Evolutionary conservation across 2,329 filamentous ascomycete genomes (phyloP), one percentile per base, ranked within the genome.

Genomic region (Xylariales sp.): DNA sequence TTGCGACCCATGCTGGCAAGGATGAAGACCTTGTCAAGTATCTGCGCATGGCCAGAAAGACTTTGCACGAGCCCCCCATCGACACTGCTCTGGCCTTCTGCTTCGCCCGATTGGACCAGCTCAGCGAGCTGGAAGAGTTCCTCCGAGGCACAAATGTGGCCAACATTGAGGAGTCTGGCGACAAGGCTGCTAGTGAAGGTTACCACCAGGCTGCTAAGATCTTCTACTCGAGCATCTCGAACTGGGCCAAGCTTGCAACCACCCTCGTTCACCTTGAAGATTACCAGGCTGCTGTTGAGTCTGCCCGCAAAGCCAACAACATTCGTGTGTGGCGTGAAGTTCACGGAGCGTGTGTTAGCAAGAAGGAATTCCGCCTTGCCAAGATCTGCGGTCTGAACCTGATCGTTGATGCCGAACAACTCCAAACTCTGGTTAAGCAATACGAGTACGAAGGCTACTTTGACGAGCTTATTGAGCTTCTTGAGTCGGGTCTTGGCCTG

Each of bases 301-400:
- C 89, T 56, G 93, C 94, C 18, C 87, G 93, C 61, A 97, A 98
- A 70, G 93, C 93, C 54, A 98, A 97, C 74, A 97, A 88, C 65
- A 90, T 96, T 66, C 96, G 95, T 72, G 93, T 98, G 37, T 98
- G 93, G 93, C 95, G 93, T 68, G 88, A 98, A 66, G 93, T 98
- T 51, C 94, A 97, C 67, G 85, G 88, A 58, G 93, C 91, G 16
- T 98, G 93, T 59, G 87, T 98, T 49, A 81, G 79, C 45, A 98
- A 97, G 81, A 97, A 95, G 72, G 93, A 98, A 62, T 98, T 98
- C 81, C 87, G 91, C 45, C 84, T 98, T 43, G 93, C 94, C 18
- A 93, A 97, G 69, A 98, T 98, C 54, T 98, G 93, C 57, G 94
- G 94, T 74, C 81, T 98, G 44, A 97, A 98, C 70, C 74, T 98